Base-by-base conservation (phyloP, 176 grass and related monocot genomes). In the Metroxylon sagu region DNA sequence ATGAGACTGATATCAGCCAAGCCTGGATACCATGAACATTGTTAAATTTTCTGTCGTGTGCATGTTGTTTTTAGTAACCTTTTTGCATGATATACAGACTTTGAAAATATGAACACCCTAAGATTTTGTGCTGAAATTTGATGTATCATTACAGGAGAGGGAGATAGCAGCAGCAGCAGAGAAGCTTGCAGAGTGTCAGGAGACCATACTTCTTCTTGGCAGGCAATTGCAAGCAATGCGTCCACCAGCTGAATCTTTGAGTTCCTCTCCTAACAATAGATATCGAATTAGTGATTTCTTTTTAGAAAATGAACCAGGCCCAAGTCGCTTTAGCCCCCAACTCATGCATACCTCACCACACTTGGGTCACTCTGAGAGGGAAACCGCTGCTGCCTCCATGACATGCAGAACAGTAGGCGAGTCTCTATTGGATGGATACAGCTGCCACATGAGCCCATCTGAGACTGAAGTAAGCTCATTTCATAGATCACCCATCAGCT, bases 81-180 rank as follows among this genome's bases (percentile, higher is more conserved):
- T 23, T 23, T 23, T 23, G 35, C 35, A 43, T 43, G 8, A 43
- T 43, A 3, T 43, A 43, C 3, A 43, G 35, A 43, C 35, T 43
- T 43, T 12, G 35, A 43, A 14, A 43, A 43, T 43, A 43, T 12
- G 35, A 43, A 43, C 35, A 43, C 12, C 35, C 1, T 43, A 12
- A 0, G 12, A 10, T 43, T 43, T 43, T 43, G 35, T 6, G 2
- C 35, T 35, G 2, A 35, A 35, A 5, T 35, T 35, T 35, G 7
- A 7, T 35, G 31, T 7, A 8, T 8, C 19, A 39, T 48, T 16
- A 56, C 21, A 71, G 68, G 68, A 71, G 55, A 71, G 26, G 19
- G 68, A 60, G 25, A 71, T 71, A 51, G 68, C 56, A 51, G 68
- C 56, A 5, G 56, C 68, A 71, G 56, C 68, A 18, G 68, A 60